Conservation (phyloP, 805 yeast species). For the Teunomyces gatunensis region DNA sequence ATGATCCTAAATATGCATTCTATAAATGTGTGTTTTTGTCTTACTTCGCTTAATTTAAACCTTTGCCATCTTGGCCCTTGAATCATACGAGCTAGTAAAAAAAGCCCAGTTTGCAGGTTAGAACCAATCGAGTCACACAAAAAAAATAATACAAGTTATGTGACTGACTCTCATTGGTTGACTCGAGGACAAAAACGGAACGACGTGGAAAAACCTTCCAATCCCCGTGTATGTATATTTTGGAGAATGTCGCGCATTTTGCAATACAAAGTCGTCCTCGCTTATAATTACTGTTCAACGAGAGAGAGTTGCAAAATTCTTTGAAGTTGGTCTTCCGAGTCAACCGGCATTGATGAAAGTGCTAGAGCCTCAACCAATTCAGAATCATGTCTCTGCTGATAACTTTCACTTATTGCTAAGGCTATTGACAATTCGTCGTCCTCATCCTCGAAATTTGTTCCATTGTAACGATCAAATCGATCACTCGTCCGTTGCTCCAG, state of each 20-base stretch:
- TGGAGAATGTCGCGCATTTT: neutral
- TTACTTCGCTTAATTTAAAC: neutral
- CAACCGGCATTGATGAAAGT: constrained; percentile 1
- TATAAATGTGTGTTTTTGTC: neutral
- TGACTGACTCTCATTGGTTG: neutral
- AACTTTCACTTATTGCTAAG: constrained; percentile 35
- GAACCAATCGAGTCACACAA: neutral
- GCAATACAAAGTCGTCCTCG: neutral
- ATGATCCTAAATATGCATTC: constrained; percentile 4
- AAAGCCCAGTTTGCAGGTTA: constrained; percentile 5
- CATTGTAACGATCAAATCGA: constrained; percentile 47
- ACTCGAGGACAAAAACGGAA: neutral
- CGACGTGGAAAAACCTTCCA: neutral
- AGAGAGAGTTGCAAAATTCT: constrained; percentile 20
- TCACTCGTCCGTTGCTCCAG: constrained; percentile 18
- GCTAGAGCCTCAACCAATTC: constrained; percentile 18
- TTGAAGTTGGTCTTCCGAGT: constrained; percentile 15
- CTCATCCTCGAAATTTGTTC: constrained; percentile 29
- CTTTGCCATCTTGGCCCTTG: neutral
- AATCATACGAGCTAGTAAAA: constrained; percentile 1
- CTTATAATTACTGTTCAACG: constrained; percentile 11
- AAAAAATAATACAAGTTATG: neutral
- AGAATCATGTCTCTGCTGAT: constrained; percentile 21
- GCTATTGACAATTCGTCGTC: constrained; percentile 27
- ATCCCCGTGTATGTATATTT: neutral